A percentile compares a stretch with the other conserved stretches of the same genome.
These are phyloP conservation scores for Salix udensis DNA, from an alignment of 345 rosid species.

Conservation along the genomic window DNA sequence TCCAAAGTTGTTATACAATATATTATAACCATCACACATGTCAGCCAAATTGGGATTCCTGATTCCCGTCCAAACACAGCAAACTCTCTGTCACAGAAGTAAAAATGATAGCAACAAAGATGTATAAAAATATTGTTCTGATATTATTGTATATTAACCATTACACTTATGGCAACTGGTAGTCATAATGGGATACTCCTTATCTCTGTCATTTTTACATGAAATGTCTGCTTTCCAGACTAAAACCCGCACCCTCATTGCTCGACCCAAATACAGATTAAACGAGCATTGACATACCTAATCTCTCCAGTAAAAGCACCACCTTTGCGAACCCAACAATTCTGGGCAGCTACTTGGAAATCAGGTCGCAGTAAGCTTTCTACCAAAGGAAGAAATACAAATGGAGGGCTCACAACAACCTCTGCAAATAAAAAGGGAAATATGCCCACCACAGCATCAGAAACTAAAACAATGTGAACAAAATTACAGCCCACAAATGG, in stretches of 20 bases:
- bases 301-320: slow-evolving; percentile 72
- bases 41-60: background rate
- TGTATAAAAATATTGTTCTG: background rate
- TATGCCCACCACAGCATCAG: background rate
- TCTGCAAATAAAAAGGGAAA: slow-evolving; percentile 32
- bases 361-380: slow-evolving; percentile 46
- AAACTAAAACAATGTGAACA: background rate
- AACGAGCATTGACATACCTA: slow-evolving; percentile 36
- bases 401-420: slow-evolving; percentile 75
- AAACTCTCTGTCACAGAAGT: background rate
- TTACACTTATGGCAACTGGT: background rate
- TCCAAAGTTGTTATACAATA: background rate
- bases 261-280: background rate
- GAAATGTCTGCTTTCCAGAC: background rate
- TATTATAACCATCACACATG: background rate
- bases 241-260: background rate
- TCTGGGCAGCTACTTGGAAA: slow-evolving; percentile 64
- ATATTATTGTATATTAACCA: background rate
- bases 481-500: background rate
- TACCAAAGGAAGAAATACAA: slow-evolving; percentile 52
- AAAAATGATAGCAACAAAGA: background rate
- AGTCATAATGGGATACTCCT: background rate
- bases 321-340: slow-evolving; percentile 69
- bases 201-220: background rate
- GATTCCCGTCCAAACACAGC: background rate